Conservation (phyloP, 306 rosid genomes). For the Cucurbita ficifolia region DNA sequence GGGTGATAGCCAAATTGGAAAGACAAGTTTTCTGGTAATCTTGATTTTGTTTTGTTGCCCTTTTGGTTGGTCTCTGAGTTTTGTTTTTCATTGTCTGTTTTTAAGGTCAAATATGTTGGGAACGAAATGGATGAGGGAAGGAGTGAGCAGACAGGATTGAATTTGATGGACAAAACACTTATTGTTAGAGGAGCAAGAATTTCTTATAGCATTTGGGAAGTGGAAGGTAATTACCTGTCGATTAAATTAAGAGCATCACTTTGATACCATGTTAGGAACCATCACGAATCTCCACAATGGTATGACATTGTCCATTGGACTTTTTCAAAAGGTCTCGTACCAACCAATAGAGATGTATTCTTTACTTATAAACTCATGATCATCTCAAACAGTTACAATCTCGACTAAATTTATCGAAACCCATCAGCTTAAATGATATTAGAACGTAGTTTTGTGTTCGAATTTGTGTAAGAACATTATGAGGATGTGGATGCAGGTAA, state of each 20-base stretch:
- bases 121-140: slow-evolving; percentile 24
- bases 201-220: slow-evolving; percentile 86
- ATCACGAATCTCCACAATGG: no score
- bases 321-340: no score
- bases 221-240: slow-evolving; percentile 44
- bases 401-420: no score
- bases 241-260: no score
- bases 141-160: slow-evolving; percentile 28
- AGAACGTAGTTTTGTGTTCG: neutral
- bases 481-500: slow-evolving; percentile 30
- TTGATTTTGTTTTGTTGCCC: neutral
- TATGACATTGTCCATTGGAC: no score
- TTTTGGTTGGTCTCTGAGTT: neutral
- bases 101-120: slow-evolving; percentile 71
- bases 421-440: no score
- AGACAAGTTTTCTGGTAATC: slow-evolving; percentile 73
- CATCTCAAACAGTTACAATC: no score
- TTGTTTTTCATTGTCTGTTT: neutral
- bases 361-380: no score
- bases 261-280: no score
- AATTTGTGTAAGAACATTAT: neutral
- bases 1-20: slow-evolving; percentile 78
- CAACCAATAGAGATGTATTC: no score
- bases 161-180: slow-evolving; percentile 53
- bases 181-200: slow-evolving; percentile 66